These are phyloP conservation scores for Phytopythium mirpurense DNA, from an alignment of 352 stramenopile genomes.

Conservation along the genomic window DNA sequence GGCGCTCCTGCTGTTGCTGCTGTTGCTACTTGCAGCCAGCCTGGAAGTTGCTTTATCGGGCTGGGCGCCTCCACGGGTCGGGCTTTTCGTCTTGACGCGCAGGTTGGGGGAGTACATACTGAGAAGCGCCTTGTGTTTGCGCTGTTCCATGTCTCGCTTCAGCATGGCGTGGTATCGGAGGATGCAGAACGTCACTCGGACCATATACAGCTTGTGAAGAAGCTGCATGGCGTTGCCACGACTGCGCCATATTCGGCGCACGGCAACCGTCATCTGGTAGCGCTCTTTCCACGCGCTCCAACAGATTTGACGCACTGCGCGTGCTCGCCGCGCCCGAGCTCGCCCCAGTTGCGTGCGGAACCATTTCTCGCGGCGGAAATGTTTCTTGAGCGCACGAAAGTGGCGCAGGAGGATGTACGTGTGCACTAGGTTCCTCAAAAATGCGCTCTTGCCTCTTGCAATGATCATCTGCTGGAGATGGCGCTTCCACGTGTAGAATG, in stretches of 20 bases:
- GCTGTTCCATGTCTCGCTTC: slow-evolving; percentile 36
- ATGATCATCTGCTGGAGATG: slow-evolving; percentile 66
- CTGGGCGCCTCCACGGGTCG: not conserved
- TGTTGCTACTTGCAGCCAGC: not conserved
- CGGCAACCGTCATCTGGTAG: slow-evolving; percentile 11
- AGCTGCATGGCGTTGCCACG: slow-evolving; percentile 50
- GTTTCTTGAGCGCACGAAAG: slow-evolving; percentile 40
- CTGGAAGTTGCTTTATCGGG: not conserved
- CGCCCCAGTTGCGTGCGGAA: slow-evolving; percentile 22
- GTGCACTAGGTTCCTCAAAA: slow-evolving; percentile 44
- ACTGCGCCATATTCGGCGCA: slow-evolving; percentile 37
- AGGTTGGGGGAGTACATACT: slow-evolving; percentile 10
- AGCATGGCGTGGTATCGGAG: slow-evolving; percentile 61
- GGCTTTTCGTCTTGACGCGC: not conserved
- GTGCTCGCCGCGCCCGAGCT: slow-evolving; percentile 18
- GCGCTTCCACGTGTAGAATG: slow-evolving; percentile 79
- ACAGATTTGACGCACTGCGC: slow-evolving; percentile 14
- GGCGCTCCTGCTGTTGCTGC: not conserved
- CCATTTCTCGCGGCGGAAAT: slow-evolving; percentile 25
- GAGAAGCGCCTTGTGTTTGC: slow-evolving; percentile 32
- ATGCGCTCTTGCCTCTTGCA: slow-evolving; percentile 47
- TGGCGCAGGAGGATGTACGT: slow-evolving; percentile 58
- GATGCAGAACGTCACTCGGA: slow-evolving; percentile 43
- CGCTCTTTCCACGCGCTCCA: slow-evolving; percentile 31
- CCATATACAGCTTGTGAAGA: slow-evolving; percentile 58